Evolutionary conservation across 192 early-diverging fungal genomes (phyloP).

Genomic region (Coemansia sp.): DNA sequence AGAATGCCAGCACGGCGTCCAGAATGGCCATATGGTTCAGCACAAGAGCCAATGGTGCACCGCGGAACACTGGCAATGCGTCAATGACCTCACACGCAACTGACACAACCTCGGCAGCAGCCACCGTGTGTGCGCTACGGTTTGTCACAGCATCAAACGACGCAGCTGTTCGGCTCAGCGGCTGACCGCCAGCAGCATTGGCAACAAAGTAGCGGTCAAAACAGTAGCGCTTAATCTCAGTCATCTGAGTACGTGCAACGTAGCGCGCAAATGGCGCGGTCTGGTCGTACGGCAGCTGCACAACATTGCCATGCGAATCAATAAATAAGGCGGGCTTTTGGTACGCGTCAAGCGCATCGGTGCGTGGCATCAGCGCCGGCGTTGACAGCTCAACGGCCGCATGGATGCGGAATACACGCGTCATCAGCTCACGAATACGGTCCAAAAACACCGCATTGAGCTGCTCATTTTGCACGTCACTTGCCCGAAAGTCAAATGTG

Average conservation of each 20-base stretch:
- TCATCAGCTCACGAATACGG: constrained; percentile 68
- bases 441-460: constrained; percentile 68
- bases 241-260: constrained; percentile 69
- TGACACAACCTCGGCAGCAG: constrained; percentile 88
- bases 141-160: constrained; percentile 90
- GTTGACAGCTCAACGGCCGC: constrained; percentile 80
- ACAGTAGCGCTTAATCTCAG: constrained; percentile 77
- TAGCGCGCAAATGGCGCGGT: constrained; percentile 90
- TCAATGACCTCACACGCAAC: constrained; percentile 73
- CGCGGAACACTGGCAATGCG: constrained; percentile 66
- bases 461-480: constrained; percentile 54
- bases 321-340: constrained; percentile 75
- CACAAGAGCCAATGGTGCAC: constrained; percentile 60
- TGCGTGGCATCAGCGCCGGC: constrained; percentile 81
- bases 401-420: constrained; percentile 69
- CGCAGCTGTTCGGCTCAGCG: constrained; percentile 70
- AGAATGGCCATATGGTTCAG: constrained; percentile 76
- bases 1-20: constrained; percentile 71
- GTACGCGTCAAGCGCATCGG: constrained; percentile 56
- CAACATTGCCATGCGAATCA: constrained; percentile 78
- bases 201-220: constrained; percentile 83
- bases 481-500: constrained; percentile 79
- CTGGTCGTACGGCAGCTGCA: constrained; percentile 86
- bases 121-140: constrained; percentile 61
- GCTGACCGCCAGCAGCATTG: constrained; percentile 84